Evolutionary conservation across 768 basidiomycete species (phyloP), one percentile per base, ranked within the genome.

Genomic region (Suillus tomentosus): DNA sequence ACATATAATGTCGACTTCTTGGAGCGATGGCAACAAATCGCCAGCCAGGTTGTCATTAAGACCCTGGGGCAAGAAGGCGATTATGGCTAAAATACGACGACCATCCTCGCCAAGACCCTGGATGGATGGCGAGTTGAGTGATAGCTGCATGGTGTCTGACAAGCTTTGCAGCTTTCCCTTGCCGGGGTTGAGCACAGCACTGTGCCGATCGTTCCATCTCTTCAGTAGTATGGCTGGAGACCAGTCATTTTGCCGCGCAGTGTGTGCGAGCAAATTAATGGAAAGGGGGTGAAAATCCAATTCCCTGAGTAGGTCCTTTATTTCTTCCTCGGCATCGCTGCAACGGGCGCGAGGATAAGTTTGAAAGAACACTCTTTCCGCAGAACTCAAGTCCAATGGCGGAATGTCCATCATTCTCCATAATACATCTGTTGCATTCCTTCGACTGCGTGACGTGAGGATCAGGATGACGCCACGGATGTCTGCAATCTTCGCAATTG

Each of bases 161-260:
- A 61, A 22, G 8, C 27, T 34, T 54, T 54, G 31, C 9, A 34
- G 9, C 19, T 54, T 54, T n/a, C 53, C 53, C 34, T 34, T 34
- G 17, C 53, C 10, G 2, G 2, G 9, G 17, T 36, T 19, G 1
- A 48, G 22, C 22, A 50, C 36, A 1, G 13, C 14, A 6, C 34
- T 39, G 31, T n/a, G 45, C n/a, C 9, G 3, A 19, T 47, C 5
- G 13, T 48, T 51, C 60, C 60, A 61, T 61, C 47, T 39, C 15
- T 50, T 13, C 7, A 47, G 31, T 17, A 61, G 17, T 4, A 8
- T 37, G 6, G 13, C 3, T 34, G 22, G 47, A 10, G 55, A 47
- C 62, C 62, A 63, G 34, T 24, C 5, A 15, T 63, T 63, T 27
- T 39, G 54, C 11, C 37, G 34, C 11, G 62, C 62, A n/a, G 47